phyloP scores from a whole-genome alignment of 1,139 yeast genomes.

The Scheffersomyces cryptocercus region DNA sequence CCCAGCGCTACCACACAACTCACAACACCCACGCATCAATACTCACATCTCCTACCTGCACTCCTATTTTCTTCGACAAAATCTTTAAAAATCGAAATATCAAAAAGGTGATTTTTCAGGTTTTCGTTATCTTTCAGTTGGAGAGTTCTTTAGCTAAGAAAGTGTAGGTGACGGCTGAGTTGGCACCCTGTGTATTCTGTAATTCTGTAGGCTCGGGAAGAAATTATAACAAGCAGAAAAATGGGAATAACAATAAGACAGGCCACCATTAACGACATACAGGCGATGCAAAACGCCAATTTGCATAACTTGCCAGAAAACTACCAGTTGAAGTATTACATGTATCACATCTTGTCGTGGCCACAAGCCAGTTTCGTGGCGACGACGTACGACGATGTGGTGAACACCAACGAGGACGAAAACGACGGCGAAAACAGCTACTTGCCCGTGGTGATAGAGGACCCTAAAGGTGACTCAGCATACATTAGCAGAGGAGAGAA shows the following conservation, averaged over 20 bases:
- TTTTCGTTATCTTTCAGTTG: no score
- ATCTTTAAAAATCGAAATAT: no score
- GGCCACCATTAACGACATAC: slow-evolving; percentile 84
- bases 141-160: no score
- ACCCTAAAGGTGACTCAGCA: slow-evolving; percentile 54
- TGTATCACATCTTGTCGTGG: slow-evolving; percentile 94
- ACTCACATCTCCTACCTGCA: no score
- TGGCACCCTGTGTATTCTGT: no score
- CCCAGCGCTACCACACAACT: no score
- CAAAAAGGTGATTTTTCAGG: no score
- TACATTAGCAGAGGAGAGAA: slow-evolving; percentile 70
- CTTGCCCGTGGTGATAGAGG: slow-evolving; percentile 28
- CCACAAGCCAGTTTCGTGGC: slow-evolving; percentile 98
- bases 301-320: slow-evolving; percentile 93
- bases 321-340: slow-evolving; percentile 86
- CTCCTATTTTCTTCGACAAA: no score
- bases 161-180: no score
- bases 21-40: no score
- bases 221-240: neutral
- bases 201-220: no score
- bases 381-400: slow-evolving; percentile 56
- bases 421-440: slow-evolving; percentile 22
- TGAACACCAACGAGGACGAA: slow-evolving; percentile 16
- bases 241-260: slow-evolving; percentile 89
- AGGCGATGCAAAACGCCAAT: slow-evolving; percentile 96